phyloP scores from a whole-genome alignment of 78 protist genomes.

The Emiliania huxleyi region DNA sequence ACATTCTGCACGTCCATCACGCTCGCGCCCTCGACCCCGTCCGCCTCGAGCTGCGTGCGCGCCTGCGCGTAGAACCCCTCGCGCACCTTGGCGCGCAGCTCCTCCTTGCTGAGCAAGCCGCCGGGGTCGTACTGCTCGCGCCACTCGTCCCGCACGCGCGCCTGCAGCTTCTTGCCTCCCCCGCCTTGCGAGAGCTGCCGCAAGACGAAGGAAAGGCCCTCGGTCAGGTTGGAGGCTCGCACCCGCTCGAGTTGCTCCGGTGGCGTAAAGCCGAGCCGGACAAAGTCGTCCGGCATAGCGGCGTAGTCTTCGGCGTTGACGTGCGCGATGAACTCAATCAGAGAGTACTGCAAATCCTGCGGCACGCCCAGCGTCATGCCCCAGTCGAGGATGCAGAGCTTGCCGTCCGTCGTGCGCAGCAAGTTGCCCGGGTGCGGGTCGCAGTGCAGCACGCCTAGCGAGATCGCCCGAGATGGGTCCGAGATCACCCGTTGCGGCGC shows the following conservation, averaged over 20 bases:
- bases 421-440: conserved; percentile 50
- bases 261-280: conserved; percentile 43
- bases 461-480: too few species aligned
- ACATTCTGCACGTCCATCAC: conserved; percentile 41
- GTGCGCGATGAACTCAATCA: conserved; percentile 46
- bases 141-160: background rate
- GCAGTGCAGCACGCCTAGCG: conserved; percentile 46
- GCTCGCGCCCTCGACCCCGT: background rate
- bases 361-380: conserved; percentile 27
- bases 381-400: conserved; percentile 36
- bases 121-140: conserved; percentile 21
- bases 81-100: conserved; percentile 27
- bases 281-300: background rate
- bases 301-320: conserved; percentile 24
- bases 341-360: conserved; percentile 21
- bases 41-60: background rate
- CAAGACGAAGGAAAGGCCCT: background rate
- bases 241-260: conserved; percentile 2
- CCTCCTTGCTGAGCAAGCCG: background rate
- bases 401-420: conserved; percentile 32
- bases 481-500: too few species aligned
- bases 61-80: too few species aligned
- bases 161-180: conserved; percentile 42
- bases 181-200: conserved; percentile 41
- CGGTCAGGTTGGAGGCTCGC: background rate